Evolutionary conservation across 345 rosid species (phyloP).

Genomic region (Crucihimalaya himalaica): DNA sequence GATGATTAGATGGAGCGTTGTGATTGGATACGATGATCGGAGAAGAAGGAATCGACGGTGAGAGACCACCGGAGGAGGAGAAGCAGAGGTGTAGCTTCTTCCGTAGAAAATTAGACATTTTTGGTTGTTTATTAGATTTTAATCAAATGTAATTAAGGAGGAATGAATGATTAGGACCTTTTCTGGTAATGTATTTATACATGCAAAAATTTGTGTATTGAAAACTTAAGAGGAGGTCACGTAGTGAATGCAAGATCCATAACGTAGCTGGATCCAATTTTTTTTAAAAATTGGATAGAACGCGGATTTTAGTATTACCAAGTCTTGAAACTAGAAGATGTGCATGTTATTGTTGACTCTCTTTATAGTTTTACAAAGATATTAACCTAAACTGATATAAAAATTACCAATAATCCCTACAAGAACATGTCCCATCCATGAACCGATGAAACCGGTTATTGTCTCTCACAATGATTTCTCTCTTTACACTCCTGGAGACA

Average conservation of each 20-base stretch:
- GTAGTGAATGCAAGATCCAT: conserved; percentile 33
- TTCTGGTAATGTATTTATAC: conserved; percentile 22
- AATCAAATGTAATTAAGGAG: conserved; percentile 18
- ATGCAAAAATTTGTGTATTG: not conserved
- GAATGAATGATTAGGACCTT: not conserved
- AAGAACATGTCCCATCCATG: conserved; percentile 57
- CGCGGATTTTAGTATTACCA: conserved; percentile 22
- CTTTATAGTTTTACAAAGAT: not conserved
- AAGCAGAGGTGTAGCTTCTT: conserved; percentile 37
- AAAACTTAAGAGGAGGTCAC: conserved; percentile 40
- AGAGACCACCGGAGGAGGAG: conserved; percentile 31
- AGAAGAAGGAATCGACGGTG: conserved; percentile 43
- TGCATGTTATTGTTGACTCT: too few species aligned
- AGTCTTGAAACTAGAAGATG: conserved; percentile 4
- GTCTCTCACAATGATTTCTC: conserved; percentile 77
- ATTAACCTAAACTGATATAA: not conserved
- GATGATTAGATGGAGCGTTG: conserved; percentile 33
- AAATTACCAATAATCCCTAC: conserved; percentile 67
- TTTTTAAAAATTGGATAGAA: not conserved
- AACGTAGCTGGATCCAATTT: conserved; percentile 25
- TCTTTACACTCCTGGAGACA: conserved; percentile 55
- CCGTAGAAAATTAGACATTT: conserved; percentile 31
- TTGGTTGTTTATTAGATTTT: not conserved
- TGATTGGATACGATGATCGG: conserved; percentile 27
- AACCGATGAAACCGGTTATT: conserved; percentile 78